Evolutionary conservation across 2,329 filamentous ascomycete species (phyloP).

Genomic region (Colletotrichum sp.): DNA sequence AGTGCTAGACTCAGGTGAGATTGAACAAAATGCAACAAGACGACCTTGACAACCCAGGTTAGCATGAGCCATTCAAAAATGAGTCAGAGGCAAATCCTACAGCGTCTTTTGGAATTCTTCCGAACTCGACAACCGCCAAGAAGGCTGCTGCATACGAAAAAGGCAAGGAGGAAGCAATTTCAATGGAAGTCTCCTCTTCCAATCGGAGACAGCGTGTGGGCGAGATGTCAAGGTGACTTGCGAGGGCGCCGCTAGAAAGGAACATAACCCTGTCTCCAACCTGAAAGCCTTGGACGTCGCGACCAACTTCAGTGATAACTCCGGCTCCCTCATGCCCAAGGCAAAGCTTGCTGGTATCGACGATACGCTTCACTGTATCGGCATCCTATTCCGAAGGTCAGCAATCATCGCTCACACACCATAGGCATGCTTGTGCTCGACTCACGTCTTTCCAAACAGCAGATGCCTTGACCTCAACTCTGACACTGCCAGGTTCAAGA

Average conservation of each 20-base stretch:
- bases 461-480: not conserved
- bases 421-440: not conserved
- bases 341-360: not conserved
- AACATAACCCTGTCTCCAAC: not conserved
- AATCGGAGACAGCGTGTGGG: not conserved
- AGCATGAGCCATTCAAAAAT: not conserved
- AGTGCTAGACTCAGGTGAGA: not conserved
- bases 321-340: slow-evolving; percentile 5
- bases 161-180: slow-evolving; percentile 38
- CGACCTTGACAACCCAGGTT: not conserved
- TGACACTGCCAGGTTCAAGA: not conserved
- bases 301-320: not conserved
- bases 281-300: not conserved
- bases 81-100: not conserved
- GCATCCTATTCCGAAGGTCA: not conserved
- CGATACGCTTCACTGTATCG: not conserved
- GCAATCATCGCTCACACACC: not conserved
- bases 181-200: slow-evolving; percentile 32
- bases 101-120: not conserved
- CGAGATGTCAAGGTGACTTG: not conserved
- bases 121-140: slow-evolving; percentile 32
- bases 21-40: not conserved
- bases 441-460: not conserved
- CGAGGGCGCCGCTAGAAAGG: not conserved
- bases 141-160: slow-evolving; percentile 37